These are phyloP conservation scores for Globisporangium yorkense DNA, from an alignment of 352 stramenopile species.

Conservation along the genomic window DNA sequence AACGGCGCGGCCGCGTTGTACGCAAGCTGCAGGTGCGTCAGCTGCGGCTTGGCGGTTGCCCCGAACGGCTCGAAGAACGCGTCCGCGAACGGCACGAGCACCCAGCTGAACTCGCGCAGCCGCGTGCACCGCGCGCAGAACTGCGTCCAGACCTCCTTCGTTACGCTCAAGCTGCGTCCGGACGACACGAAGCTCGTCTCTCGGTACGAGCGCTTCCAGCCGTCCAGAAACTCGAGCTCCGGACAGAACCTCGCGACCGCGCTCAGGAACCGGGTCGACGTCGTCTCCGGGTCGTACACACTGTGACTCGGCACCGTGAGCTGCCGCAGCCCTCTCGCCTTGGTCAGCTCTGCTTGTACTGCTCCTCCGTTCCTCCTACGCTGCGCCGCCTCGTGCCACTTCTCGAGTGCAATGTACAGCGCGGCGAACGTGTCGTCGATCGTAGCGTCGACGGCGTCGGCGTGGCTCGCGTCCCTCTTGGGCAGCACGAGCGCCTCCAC, in stretches of 20 bases:
- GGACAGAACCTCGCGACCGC: constrained; percentile 32
- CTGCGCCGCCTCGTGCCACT: constrained; percentile 18
- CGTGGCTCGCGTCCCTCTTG: constrained; percentile 19
- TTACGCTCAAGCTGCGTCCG: constrained; percentile 29
- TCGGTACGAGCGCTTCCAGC: constrained; percentile 53
- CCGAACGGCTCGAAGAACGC: constrained; percentile 60
- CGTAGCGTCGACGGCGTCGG: constrained; percentile 29
- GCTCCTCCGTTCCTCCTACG: constrained; percentile 32
- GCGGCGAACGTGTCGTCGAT: constrained; percentile 34
- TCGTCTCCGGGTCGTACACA: constrained; percentile 17
- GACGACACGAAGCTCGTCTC: constrained; percentile 31
- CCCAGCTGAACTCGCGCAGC: constrained; percentile 61
- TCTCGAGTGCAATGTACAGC: constrained; percentile 24
- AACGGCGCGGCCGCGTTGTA: constrained; percentile 47
- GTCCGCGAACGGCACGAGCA: constrained; percentile 59
- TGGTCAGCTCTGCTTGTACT: not conserved
- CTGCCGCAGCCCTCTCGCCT: not conserved
- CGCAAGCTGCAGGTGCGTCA: constrained; percentile 39
- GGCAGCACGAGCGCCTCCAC: constrained; percentile 36
- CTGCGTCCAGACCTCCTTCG: constrained; percentile 26
- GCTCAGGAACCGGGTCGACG: constrained; percentile 21
- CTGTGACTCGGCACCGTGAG: constrained; percentile 10
- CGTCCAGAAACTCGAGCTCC: constrained; percentile 52
- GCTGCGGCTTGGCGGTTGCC: constrained; percentile 22
- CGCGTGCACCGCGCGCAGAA: constrained; percentile 36